phyloP scores from a whole-genome alignment of 163 green algal species.

The Chlamydomonas reinhardtii region DNA sequence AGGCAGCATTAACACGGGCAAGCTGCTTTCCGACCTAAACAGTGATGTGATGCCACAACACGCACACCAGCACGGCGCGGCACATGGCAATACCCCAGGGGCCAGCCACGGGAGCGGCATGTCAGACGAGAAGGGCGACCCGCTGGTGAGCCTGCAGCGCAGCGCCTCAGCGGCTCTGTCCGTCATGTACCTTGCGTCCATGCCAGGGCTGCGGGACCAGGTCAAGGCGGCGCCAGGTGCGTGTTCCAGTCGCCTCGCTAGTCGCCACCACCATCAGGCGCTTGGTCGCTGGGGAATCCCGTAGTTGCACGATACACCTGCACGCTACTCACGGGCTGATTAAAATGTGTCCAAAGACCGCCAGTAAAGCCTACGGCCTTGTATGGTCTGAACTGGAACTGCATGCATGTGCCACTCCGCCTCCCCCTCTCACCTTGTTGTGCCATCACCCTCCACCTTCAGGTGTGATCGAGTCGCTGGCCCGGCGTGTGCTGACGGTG shows the following conservation, averaged over 20 bases:
- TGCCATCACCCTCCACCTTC: neutral
- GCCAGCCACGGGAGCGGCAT: too few species aligned
- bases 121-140: neutral
- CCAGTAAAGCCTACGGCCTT: too few species aligned
- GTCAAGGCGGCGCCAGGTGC: slow-evolving; percentile 11
- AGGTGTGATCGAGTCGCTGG: neutral
- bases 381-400: too few species aligned
- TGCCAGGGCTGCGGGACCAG: slow-evolving; percentile 4
- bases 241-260: neutral
- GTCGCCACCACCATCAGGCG: too few species aligned
- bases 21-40: slow-evolving; percentile 30
- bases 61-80: too few species aligned
- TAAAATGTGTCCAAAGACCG: too few species aligned
- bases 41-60: neutral
- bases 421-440: too few species aligned
- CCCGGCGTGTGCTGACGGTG: neutral
- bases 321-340: too few species aligned
- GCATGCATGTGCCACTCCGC: too few species aligned
- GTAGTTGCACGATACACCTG: too few species aligned
- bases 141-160: neutral
- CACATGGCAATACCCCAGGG: too few species aligned
- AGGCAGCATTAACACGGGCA: neutral
- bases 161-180: neutral
- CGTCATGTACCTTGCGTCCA: slow-evolving; percentile 17
- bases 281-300: too few species aligned